phyloP scores from a whole-genome alignment of 352 stramenopile genomes.

The Pythium aristosporum region DNA sequence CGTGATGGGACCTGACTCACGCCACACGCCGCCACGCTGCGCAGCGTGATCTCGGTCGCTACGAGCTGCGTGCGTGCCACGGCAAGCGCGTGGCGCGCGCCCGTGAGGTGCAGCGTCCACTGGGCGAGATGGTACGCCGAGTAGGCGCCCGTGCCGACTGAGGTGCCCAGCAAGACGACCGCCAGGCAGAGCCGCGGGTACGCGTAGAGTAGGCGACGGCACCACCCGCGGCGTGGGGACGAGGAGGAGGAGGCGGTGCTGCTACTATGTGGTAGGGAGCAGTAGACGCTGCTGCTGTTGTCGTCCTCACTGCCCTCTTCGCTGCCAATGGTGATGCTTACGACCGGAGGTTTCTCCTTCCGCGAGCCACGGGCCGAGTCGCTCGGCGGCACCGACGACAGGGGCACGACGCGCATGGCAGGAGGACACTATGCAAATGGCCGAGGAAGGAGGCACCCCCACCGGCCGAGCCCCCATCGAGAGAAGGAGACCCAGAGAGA shows the following conservation, averaged over 20 bases:
- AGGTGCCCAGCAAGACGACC: constrained; percentile 47
- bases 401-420: constrained; percentile 12
- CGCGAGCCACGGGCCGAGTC: no score
- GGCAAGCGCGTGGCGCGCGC: constrained; percentile 32
- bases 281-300: constrained; percentile 1
- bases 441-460: no score
- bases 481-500: neutral
- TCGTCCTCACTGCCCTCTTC: neutral
- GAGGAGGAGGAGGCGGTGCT: neutral
- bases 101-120: constrained; percentile 30
- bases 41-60: constrained; percentile 32
- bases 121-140: constrained; percentile 38
- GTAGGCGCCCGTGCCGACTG: constrained; percentile 42
- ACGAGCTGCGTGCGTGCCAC: constrained; percentile 33
- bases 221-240: neutral
- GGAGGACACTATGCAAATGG: neutral
- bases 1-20: constrained; percentile 10
- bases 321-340: neutral
- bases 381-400: neutral
- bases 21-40: constrained; percentile 37
- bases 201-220: constrained; percentile 31
- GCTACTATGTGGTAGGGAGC: neutral
- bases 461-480: neutral
- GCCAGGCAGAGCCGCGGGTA: constrained; percentile 54
- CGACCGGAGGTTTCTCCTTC: neutral